A percentile compares a stretch with the other conserved stretches of the same genome.
phyloP scores from a whole-genome alignment of 495 filamentous ascomycete species.

The Aspergillus sparsus region DNA sequence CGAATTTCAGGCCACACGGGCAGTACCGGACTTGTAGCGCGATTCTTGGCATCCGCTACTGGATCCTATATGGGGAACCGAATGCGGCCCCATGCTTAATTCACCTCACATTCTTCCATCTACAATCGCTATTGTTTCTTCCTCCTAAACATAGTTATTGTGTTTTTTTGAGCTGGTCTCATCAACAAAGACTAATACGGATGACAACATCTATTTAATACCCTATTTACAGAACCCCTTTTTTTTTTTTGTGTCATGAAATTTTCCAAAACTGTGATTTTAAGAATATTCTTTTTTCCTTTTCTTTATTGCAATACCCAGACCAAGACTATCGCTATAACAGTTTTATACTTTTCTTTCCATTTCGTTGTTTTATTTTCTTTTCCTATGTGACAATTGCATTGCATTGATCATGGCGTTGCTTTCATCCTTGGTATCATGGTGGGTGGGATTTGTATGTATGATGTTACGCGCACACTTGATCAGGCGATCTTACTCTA shows the following conservation, averaged over 20 bases:
- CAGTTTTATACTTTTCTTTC: no score
- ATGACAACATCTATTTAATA: slow-evolving; percentile 15
- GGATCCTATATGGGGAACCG: slow-evolving; percentile 47
- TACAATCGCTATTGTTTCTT: background rate
- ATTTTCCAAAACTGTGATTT: slow-evolving; percentile 13
- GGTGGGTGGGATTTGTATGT: no score
- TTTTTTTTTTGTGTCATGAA: slow-evolving; percentile 7
- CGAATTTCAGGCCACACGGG: slow-evolving; percentile 32
- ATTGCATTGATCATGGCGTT: no score
- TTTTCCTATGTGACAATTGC: no score
- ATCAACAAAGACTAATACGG: slow-evolving; percentile 8
- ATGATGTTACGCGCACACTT: no score
- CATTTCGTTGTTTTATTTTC: no score
- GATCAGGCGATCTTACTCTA: no score
- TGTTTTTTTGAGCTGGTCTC: slow-evolving; percentile 16
- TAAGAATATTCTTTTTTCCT: slow-evolving; percentile 5
- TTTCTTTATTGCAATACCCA: background rate
- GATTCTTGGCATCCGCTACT: slow-evolving; percentile 47
- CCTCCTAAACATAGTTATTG: background rate
- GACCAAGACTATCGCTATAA: no score
- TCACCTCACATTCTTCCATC: background rate
- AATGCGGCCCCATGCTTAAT: slow-evolving; percentile 37
- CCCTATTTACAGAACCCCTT: slow-evolving; percentile 9
- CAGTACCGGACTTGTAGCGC: slow-evolving; percentile 42
- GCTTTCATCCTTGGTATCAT: no score